Conservation (phyloP, 2,329 filamentous ascomycete species). For the Ophiostoma sp. region DNA sequence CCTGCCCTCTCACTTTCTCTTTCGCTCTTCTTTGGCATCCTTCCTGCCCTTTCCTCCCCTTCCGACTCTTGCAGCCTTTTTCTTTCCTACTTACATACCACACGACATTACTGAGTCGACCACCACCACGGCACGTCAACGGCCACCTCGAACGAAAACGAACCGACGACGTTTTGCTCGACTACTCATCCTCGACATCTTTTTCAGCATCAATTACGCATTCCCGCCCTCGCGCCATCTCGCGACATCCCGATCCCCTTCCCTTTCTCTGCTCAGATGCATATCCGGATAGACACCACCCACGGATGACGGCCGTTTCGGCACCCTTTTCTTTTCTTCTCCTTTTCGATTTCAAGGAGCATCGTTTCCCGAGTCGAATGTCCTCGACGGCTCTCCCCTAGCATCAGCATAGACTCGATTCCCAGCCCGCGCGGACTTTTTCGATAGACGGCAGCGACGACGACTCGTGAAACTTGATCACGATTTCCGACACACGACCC, state of each 20-base stretch:
- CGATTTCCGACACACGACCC: background rate
- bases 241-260: background rate
- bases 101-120: background rate
- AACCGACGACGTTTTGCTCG: background rate
- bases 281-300: constrained; percentile 20
- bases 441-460: background rate
- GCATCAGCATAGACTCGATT: background rate
- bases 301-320: constrained; percentile 30
- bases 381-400: background rate
- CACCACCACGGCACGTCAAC: constrained; percentile 10
- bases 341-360: background rate
- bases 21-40: background rate
- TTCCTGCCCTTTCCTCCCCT: background rate
- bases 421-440: background rate
- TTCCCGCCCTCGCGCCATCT: background rate
- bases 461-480: background rate
- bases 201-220: background rate
- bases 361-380: background rate
- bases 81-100: background rate
- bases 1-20: constrained; percentile 15
- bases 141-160: constrained; percentile 1
- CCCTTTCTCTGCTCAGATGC: constrained; percentile 25
- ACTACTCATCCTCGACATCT: background rate
- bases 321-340: constrained; percentile 15
- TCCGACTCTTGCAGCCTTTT: background rate